Evolutionary conservation across 768 basidiomycete genomes (phyloP).

Genomic region (Calvatia gigantea): DNA sequence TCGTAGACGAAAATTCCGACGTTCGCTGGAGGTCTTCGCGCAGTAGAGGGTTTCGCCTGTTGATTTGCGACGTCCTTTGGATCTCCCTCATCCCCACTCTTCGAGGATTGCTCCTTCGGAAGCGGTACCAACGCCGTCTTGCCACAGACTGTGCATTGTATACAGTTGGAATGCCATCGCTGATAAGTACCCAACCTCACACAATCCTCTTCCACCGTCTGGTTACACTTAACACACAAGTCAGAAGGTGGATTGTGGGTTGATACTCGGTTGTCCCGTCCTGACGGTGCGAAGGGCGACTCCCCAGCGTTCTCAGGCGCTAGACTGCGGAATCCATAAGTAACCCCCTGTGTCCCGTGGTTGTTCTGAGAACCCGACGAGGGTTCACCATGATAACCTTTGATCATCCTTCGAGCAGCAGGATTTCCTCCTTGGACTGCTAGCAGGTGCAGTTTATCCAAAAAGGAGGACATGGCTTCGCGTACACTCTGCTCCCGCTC

Average conservation of each 20-base stretch:
- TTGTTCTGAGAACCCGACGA: slow-evolving; percentile 45
- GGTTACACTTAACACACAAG: slow-evolving; percentile 83
- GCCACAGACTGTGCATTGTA: slow-evolving; percentile 82
- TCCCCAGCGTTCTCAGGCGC: slow-evolving; percentile 91
- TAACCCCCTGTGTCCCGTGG: slow-evolving; percentile 79
- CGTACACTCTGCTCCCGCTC: slow-evolving; percentile 85
- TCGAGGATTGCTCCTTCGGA: slow-evolving; percentile 51
- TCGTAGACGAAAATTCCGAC: slow-evolving; percentile 79
- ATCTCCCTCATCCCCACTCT: slow-evolving; percentile 50
- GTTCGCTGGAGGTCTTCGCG: slow-evolving; percentile 76
- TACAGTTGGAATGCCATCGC: slow-evolving; percentile 93
- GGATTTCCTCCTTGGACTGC: slow-evolving; percentile 85
- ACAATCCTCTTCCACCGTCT: slow-evolving; percentile 97
- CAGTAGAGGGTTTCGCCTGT: slow-evolving; percentile 57
- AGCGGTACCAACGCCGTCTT: slow-evolving; percentile 65
- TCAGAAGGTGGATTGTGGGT: slow-evolving; percentile 82
- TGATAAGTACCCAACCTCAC: slow-evolving; percentile 93
- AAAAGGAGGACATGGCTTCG: slow-evolving; percentile 84
- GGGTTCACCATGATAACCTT: slow-evolving; percentile 67
- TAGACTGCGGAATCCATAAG: slow-evolving; percentile 89
- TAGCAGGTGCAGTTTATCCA: slow-evolving; percentile 90
- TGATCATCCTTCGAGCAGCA: slow-evolving; percentile 69
- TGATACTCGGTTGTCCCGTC: slow-evolving; percentile 29
- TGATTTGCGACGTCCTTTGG: slow-evolving; percentile 35
- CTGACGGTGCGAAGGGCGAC: slow-evolving; percentile 57